Conservation (phyloP, 208 protist species). For the Trypanosomatidae sp. region DNA sequence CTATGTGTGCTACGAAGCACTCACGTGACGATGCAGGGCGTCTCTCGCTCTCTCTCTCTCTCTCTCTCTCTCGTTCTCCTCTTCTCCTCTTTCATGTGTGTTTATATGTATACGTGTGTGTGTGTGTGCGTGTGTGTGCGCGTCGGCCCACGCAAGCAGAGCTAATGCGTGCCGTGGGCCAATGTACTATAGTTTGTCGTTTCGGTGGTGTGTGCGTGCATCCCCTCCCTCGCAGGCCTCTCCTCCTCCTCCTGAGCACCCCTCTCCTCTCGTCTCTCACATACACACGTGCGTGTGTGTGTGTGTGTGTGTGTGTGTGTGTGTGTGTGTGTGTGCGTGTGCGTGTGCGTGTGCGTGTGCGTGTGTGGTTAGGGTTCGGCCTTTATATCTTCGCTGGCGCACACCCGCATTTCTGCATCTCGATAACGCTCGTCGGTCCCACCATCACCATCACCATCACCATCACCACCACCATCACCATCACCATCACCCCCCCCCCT, state of each 20-base stretch:
- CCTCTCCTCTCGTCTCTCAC: neutral
- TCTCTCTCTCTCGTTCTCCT: constrained; percentile 12
- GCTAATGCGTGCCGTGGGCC: too few relatives aligned
- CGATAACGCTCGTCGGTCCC: neutral
- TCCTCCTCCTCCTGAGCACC: neutral
- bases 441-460: neutral
- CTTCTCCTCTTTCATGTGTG: neutral
- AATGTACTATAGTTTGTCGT: too few relatives aligned
- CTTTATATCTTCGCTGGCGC: too few relatives aligned
- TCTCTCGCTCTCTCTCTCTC: constrained; percentile 25
- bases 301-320: neutral
- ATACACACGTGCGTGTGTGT: neutral
- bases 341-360: neutral
- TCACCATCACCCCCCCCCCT: neutral
- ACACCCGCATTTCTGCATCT: neutral
- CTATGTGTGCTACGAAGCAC: too few relatives aligned
- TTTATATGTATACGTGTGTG: neutral
- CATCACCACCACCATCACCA: too few relatives aligned
- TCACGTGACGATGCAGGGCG: neutral
- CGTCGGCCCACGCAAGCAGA: neutral
- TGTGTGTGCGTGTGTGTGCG: neutral
- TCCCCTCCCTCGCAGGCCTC: neutral
- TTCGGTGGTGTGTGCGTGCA: neutral
- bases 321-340: neutral
- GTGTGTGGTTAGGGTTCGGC: too few relatives aligned